phyloP scores from a whole-genome alignment of 2,329 filamentous ascomycete species.

The Fusarium paranaense region DNA sequence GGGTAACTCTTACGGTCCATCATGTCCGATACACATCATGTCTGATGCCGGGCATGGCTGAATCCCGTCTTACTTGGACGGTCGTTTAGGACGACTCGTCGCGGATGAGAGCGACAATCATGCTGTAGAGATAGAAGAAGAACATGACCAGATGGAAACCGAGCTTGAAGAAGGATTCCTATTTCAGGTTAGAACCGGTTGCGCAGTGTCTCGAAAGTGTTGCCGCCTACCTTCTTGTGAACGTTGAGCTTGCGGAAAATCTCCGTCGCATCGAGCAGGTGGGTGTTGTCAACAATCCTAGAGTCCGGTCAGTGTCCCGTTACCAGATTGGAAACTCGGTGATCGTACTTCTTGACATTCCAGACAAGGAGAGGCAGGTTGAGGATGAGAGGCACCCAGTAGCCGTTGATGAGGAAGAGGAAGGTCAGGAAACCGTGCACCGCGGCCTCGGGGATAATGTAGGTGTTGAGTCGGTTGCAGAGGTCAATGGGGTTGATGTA shows the following conservation, averaged over 20 bases:
- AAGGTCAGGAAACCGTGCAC: conserved; percentile 97
- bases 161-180: conserved; percentile 99
- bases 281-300: conserved; percentile 97
- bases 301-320: conserved; percentile 34
- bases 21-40: conserved; percentile 14
- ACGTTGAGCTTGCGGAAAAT: conserved; percentile 99
- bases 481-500: conserved; percentile 99
- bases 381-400: conserved; percentile 93
- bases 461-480: conserved; percentile 99
- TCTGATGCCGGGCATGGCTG: conserved; percentile 19
- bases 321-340: not conserved
- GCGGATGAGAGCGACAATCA: conserved; percentile 96
- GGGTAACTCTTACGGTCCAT: conserved; percentile 20
- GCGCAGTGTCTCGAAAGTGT: not conserved
- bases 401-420: conserved; percentile 97
- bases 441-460: conserved; percentile 98
- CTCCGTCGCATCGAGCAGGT: conserved; percentile 96
- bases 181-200: conserved; percentile 40
- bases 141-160: conserved; percentile 99
- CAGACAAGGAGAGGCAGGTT: conserved; percentile 93
- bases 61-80: conserved; percentile 28
- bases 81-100: conserved; percentile 84
- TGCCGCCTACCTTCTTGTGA: conserved; percentile 86
- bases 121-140: conserved; percentile 99
- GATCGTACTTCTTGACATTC: conserved; percentile 95